Base-by-base conservation (phyloP, 1,139 yeast species). In the Nematodospora anomalae region DNA sequence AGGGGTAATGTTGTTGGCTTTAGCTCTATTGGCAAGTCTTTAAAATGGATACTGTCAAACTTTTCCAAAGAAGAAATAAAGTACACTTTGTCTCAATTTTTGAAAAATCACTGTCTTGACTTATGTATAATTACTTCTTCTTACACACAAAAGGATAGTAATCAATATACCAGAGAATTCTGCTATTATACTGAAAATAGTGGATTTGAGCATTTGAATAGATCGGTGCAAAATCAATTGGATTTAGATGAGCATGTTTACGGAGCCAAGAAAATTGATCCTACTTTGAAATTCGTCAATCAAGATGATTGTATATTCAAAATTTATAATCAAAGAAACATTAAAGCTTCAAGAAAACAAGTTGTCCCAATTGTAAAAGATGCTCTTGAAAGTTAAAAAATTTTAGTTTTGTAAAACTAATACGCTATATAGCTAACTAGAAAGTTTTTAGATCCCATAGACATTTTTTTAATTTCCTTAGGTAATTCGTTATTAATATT, bases 311-410 rank as follows among this genome's bases (percentile, higher is more conserved):
- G 38, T 12, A 33, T 39, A 26, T 51, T 71, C 35, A 50, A 47
- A 28, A 48, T 72, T 8, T 78, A 60, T 50, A 62, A 73, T 42
- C 95, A 87, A 55, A 46, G 49, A 6, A 79, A 83, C 43, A 55
- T 72, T 9, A 59, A 61, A 3, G 89, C 90, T 1, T 83, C 92
- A 22, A 72, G 97, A 49, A 89, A 89, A 53, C 94, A 85, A 55
- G 87, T 89, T n/a, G 95, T 86, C 6, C 95, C 96, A 3, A 60
- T 60, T 11, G 64, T 71, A 8, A 69, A 70, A 50, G 54, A 52
- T 2, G 55, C 56, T 25, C 50, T 69, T 30, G 68, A 63, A 32
- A 36, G 33, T 26, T 25, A 29, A 11, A 27, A 16, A 11, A 4
- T 16, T 24, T 12, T 21, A 5, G 14, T 10, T 21, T n/a, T 11